phyloP scores from a whole-genome alignment of 257 asterid genomes.

The Solanum commersonii region DNA sequence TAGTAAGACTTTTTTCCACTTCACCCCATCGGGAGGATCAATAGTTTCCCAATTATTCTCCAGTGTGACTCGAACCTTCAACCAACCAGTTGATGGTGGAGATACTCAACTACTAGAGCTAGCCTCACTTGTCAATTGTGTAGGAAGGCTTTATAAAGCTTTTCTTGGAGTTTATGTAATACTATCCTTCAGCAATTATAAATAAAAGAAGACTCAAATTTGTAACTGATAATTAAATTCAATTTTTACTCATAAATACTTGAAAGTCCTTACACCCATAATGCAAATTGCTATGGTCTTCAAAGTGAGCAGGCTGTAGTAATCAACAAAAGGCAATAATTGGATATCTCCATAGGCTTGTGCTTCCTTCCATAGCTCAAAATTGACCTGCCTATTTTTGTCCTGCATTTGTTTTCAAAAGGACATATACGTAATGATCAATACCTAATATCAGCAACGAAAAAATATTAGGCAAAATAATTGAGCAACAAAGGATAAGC shows the following conservation, averaged over 20 bases:
- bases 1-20: not conserved
- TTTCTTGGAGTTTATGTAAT: not conserved
- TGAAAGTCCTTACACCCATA: constrained; percentile 49
- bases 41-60: not conserved
- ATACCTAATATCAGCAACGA: not conserved
- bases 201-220: not conserved
- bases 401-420: constrained; percentile 38
- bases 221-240: not conserved
- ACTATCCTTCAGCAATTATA: not conserved
- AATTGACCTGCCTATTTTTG: constrained; percentile 75
- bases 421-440: not conserved
- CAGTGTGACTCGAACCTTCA: not conserved
- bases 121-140: not conserved
- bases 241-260: not conserved
- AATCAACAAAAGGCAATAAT: constrained; percentile 92
- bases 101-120: not conserved
- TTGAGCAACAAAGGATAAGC: not conserved
- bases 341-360: constrained; percentile 73
- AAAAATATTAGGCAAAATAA: not conserved
- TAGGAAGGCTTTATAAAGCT: not conserved
- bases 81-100: not conserved
- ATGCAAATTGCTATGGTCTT: constrained; percentile 85
- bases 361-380: constrained; percentile 83
- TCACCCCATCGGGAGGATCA: not conserved
- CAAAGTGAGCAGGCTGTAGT: constrained; percentile 73